phyloP scores from a whole-genome alignment of 2,329 filamentous ascomycete genomes.

The Huntiella moniliformis region DNA sequence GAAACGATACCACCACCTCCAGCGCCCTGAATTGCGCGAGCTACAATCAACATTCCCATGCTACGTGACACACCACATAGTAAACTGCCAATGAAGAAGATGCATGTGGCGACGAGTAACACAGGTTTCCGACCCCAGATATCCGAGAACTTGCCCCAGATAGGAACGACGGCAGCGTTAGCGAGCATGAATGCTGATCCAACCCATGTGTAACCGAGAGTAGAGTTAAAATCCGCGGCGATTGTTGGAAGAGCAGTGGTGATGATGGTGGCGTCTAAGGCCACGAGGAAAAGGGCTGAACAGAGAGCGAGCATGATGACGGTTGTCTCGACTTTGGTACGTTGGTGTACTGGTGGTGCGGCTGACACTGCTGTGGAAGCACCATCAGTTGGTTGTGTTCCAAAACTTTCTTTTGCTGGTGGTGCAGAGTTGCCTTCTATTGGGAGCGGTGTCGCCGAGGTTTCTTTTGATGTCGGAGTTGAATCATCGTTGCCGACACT shows the following conservation, averaged over 20 bases:
- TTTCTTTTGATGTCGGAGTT: background rate
- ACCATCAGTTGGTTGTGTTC: background rate
- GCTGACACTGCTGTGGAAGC: background rate
- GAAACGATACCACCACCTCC: constrained; percentile 39
- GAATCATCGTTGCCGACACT: background rate
- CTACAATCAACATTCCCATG: constrained; percentile 34
- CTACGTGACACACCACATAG: constrained; percentile 31
- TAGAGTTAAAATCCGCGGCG: constrained; percentile 41
- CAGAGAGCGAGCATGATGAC: constrained; percentile 25
- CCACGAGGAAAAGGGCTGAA: constrained; percentile 31
- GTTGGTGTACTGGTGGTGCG: constrained; percentile 5
- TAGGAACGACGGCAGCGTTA: constrained; percentile 45
- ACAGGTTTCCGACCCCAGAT: constrained; percentile 40
- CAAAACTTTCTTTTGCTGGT: background rate
- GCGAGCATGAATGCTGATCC: constrained; percentile 56
- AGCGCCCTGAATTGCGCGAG: constrained; percentile 36
- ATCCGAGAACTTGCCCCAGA: constrained; percentile 48
- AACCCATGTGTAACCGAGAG: constrained; percentile 59
- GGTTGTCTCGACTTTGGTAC: constrained; percentile 22
- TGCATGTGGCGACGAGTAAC: constrained; percentile 28
- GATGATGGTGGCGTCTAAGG: constrained; percentile 42
- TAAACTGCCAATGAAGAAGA: constrained; percentile 37
- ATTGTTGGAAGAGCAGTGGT: constrained; percentile 51
- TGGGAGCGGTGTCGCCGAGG: no score
- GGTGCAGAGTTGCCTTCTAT: no score